Conservation (phyloP, 805 yeast species). For the Schizosaccharomyces pombe region DNA sequence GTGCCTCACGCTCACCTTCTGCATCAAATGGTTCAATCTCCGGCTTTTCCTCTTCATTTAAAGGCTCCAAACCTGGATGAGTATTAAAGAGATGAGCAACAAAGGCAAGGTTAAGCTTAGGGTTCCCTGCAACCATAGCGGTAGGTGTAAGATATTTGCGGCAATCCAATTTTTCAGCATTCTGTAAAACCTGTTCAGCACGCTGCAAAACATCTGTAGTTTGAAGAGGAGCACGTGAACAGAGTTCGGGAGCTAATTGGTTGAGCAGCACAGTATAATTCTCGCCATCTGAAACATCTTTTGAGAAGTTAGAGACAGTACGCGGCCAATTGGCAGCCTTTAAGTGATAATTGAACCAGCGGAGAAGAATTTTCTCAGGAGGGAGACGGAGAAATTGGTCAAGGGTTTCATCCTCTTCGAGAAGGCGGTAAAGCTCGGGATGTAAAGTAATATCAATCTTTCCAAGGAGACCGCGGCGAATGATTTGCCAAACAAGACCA, state of each 20-base stretch:
- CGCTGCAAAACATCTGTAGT: conserved; percentile 50
- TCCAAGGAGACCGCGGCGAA: conserved; percentile 80
- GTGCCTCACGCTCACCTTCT: conserved; percentile 97
- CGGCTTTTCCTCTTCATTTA: conserved; percentile 71
- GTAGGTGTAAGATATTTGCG: conserved; percentile 88
- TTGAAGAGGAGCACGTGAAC: conserved; percentile 66
- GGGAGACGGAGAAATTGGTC: conserved; percentile 92
- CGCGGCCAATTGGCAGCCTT: conserved; percentile 78
- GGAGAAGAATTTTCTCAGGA: conserved; percentile 84
- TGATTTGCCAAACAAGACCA: conserved; percentile 95
- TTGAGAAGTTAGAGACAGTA: conserved; percentile 63
- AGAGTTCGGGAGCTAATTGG: conserved; percentile 63
- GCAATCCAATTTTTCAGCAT: conserved; percentile 79
- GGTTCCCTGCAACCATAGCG: conserved; percentile 84
- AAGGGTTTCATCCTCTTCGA: conserved; percentile 89
- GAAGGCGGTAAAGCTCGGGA: conserved; percentile 81
- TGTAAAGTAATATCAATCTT: conserved; percentile 90
- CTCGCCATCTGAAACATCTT: conserved; percentile 85
- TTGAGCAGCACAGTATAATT: conserved; percentile 72
- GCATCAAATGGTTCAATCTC: conserved; percentile 97
- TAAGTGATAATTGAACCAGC: conserved; percentile 94
- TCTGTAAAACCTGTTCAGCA: conserved; percentile 64
- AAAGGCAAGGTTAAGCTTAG: conserved; percentile 86
- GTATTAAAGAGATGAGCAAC: conserved; percentile 94
- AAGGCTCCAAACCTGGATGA: conserved; percentile 87